phyloP scores from a whole-genome alignment of 352 stramenopile species.

The Pseudoperonospora humuli region DNA sequence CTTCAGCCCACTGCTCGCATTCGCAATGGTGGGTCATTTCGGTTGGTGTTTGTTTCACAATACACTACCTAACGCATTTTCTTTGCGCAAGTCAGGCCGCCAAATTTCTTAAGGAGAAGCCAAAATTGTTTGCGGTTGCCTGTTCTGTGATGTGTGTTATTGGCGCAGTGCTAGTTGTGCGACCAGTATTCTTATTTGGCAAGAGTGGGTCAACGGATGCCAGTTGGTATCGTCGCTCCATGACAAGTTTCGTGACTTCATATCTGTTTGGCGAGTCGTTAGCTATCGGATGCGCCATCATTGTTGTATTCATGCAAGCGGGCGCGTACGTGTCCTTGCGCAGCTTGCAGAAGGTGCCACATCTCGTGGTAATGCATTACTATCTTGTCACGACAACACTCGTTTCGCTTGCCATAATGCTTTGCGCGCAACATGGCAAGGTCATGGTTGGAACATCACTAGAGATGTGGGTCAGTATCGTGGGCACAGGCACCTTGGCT shows the following conservation, averaged over 20 bases:
- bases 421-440: slow-evolving; percentile 24
- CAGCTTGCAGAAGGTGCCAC: slow-evolving; percentile 34
- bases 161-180: slow-evolving; percentile 37
- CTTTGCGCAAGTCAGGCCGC: slow-evolving; percentile 19
- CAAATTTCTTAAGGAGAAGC: slow-evolving; percentile 35
- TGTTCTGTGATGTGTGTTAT: slow-evolving; percentile 36
- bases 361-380: slow-evolving; percentile 61
- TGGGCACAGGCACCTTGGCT: slow-evolving; percentile 32
- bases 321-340: slow-evolving; percentile 38
- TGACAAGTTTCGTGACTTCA: slow-evolving; percentile 21
- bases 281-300: slow-evolving; percentile 24
- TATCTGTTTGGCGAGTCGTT: slow-evolving; percentile 22
- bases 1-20: slow-evolving; percentile 52
- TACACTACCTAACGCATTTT: neutral
- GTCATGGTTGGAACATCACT: slow-evolving; percentile 16
- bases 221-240: slow-evolving; percentile 17
- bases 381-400: slow-evolving; percentile 38
- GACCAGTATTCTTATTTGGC: slow-evolving; percentile 42
- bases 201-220: slow-evolving; percentile 20
- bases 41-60: neutral
- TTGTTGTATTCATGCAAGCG: slow-evolving; percentile 27
- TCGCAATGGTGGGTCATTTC: slow-evolving; percentile 32
- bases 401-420: slow-evolving; percentile 25
- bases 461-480: slow-evolving; percentile 20
- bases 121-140: slow-evolving; percentile 22